Evolutionary conservation across 2,329 filamentous ascomycete genomes (phyloP), one percentile per base, ranked within the genome.

Genomic region (Alternaria conjuncta): DNA sequence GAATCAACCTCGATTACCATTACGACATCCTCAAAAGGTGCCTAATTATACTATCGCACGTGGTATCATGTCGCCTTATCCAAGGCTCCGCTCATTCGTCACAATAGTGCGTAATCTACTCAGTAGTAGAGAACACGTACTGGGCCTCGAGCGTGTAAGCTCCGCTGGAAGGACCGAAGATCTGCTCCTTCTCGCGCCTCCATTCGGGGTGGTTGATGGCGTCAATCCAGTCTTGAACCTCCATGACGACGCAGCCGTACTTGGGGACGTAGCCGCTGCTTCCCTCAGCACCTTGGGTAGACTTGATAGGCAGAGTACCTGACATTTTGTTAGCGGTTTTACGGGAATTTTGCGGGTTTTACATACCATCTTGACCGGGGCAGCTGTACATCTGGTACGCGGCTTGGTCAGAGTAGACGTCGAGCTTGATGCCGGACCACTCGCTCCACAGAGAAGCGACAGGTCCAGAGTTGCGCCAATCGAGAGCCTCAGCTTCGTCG

Each of bases 181-280:
- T 83, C 65, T 86, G 80, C 74, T 79, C 82, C 69, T 83, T 81
- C 50, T 84, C 81, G 59, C 94, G 87, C 63, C 89, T 89, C 95
- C 95, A 97, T 80, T 93, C 88, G 0, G 94, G 94, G 72, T 96
- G 88, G 82, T 97, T 97, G 82, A 98, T 96, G 25, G 86, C 94
- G 77, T 97, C 94, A 75, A 97, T 97, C 88, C 89, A 97, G 79
- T 96, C 94, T 84, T 97, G 88, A 12, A 96, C 92, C 83, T 97
- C 95, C 80, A 97, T 87, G 53, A 97, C 95, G 25, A 97, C 76
- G 80, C 95, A 97, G 30, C 93, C 94, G 75, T 94, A 93, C 83
- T 94, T 78, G 60, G 88, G 86, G 25, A 93, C 90, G 8, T 86
- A 87, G 41, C 89, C 84, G 4, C 88, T 86, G 71, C 89, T 87